Conservation (phyloP, 2,329 filamentous ascomycete genomes). For the Hymenoscyphus infarciens region DNA sequence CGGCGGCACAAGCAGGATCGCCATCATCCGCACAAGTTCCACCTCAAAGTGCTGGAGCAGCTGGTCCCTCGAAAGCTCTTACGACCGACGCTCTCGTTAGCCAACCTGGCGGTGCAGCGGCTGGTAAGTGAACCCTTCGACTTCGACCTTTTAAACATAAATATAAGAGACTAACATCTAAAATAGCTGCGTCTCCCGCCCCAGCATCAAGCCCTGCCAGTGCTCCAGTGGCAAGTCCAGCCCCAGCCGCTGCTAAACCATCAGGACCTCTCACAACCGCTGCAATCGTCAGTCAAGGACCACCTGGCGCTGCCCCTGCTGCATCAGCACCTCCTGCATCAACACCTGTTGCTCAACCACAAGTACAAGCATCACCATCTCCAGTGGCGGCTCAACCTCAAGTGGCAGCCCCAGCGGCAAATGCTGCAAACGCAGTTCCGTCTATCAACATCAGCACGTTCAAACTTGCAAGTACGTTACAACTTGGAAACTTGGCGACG, state of each 20-base stretch:
- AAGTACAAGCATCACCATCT: conserved; percentile 4
- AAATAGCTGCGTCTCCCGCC: too few relatives aligned
- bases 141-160: too few relatives aligned
- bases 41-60: background rate
- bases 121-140: background rate
- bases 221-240: background rate
- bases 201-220: background rate
- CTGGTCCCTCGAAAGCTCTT: conserved; percentile 1
- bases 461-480: conserved; percentile 28
- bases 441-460: conserved; percentile 32
- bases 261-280: conserved; percentile 5
- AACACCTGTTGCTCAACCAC: background rate
- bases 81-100: background rate
- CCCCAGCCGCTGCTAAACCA: background rate
- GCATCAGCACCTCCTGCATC: conserved; percentile 5
- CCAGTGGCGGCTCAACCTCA: conserved; percentile 1
- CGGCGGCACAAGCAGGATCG: background rate
- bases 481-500: conserved; percentile 31
- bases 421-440: conserved; percentile 10
- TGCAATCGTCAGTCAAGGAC: background rate
- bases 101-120: background rate
- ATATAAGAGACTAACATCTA: too few relatives aligned
- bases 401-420: conserved; percentile 1
- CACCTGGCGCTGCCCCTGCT: conserved; percentile 2
- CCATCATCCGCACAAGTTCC: background rate